Percentiles rank a stretch among this genome's conserved stretches.
These are phyloP conservation scores for Tulasnella sp. DNA, from an alignment of 768 basidiomycete genomes.

Conservation along the genomic window DNA sequence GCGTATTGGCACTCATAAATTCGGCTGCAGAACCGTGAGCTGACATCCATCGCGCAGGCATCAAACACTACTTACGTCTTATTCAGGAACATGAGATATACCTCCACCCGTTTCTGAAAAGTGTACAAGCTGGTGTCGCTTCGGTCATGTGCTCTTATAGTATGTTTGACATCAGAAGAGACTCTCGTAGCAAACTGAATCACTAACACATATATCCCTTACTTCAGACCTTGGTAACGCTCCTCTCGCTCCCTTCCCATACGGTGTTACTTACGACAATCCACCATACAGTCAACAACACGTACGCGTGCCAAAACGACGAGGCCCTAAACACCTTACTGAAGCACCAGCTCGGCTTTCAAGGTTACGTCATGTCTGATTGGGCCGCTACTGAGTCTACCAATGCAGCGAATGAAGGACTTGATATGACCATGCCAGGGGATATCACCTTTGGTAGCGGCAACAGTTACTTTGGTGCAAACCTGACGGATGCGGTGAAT, in stretches of 20 bases:
- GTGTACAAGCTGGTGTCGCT: constrained; percentile 61
- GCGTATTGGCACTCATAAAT: too few relatives aligned
- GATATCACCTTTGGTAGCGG: constrained; percentile 23
- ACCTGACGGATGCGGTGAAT: constrained; percentile 53
- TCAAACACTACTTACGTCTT: constrained; percentile 25
- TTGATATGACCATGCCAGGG: constrained; percentile 28
- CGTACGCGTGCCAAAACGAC: constrained; percentile 66
- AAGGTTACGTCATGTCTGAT: constrained; percentile 68
- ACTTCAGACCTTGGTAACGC: background rate
- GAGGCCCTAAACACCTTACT: constrained; percentile 61
- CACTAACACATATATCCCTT: background rate
- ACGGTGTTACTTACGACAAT: background rate
- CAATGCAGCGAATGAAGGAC: constrained; percentile 6
- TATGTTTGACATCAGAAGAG: constrained; percentile 24
- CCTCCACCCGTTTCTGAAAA: constrained; percentile 21
- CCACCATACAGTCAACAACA: constrained; percentile 35
- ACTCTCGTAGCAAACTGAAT: background rate
- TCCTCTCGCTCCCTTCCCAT: background rate
- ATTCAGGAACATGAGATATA: constrained; percentile 21
- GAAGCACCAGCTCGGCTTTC: constrained; percentile 66
- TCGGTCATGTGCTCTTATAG: constrained; percentile 72
- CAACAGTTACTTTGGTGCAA: constrained; percentile 27
- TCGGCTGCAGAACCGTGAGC: background rate
- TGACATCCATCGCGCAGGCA: constrained; percentile 49
- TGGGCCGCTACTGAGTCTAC: constrained; percentile 49